A percentile compares a stretch with the other conserved stretches of the same genome.
phyloP scores from a whole-genome alignment of 306 rosid genomes.

The Hippophae rhamnoides region DNA sequence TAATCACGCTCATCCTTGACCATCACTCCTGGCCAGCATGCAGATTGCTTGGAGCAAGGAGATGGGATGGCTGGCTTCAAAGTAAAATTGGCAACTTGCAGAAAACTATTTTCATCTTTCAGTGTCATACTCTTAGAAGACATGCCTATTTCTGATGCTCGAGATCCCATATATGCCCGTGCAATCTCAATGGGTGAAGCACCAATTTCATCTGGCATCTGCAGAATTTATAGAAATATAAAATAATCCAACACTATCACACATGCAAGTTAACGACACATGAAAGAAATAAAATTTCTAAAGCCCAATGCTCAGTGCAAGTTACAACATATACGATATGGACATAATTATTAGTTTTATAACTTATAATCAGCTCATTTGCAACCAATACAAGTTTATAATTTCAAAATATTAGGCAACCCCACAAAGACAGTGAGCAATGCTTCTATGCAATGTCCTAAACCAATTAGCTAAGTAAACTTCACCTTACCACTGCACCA shows the following conservation, averaged over 20 bases:
- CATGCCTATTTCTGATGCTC: slow-evolving; percentile 42
- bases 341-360: slow-evolving; percentile 2
- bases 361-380: not conserved
- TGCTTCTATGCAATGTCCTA: no score
- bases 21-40: slow-evolving; percentile 87
- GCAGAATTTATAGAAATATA: slow-evolving; percentile 20
- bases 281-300: not conserved
- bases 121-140: slow-evolving; percentile 30
- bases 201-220: slow-evolving; percentile 49
- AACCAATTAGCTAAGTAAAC: no score
- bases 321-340: not conserved
- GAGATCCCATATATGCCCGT: slow-evolving; percentile 74
- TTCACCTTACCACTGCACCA: no score
- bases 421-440: not conserved
- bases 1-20: slow-evolving; percentile 40
- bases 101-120: slow-evolving; percentile 28
- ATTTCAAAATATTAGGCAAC: not conserved
- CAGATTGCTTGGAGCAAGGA: slow-evolving; percentile 39
- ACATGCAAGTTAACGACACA: slow-evolving; percentile 1
- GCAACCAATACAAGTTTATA: not conserved
- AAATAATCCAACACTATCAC: slow-evolving; percentile 10
- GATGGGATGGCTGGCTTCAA: slow-evolving; percentile 38
- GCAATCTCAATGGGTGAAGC: slow-evolving; percentile 88
- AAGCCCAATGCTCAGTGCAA: not conserved
- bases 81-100: slow-evolving; percentile 33